Base-by-base conservation (phyloP, 1,284 basidiomycete species). In the Porogramme epimiltina region DNA sequence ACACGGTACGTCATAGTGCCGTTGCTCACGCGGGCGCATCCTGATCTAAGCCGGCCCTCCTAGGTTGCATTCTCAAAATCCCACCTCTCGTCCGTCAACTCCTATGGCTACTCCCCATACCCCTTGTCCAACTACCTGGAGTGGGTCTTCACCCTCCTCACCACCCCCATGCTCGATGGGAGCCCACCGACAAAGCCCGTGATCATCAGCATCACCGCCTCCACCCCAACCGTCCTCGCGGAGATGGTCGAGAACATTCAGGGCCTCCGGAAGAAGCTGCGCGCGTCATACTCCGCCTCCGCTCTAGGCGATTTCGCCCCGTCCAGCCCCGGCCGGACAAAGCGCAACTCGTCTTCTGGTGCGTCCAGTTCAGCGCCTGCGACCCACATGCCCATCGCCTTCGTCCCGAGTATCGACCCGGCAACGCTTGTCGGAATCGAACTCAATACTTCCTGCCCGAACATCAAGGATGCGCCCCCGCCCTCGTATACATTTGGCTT, bases 381-480 rank as follows among this genome's bases (percentile, higher is more conserved):
- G 1, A 18, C 39, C n/a, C 47, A 40, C 25, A 15, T 42, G 19
- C 26, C 54, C n/a, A 34, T 22, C 18, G 45, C 41, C 25, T 45
- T 47, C 26, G 37, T 47, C 9, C 42, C 54, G 18, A 28, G 42
- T 20, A 24, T 49, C 25, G 60, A 62, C 41, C 56, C 61, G 2
- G 55, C 64, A 2, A 59, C 57, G 4, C 64, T 64, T 31, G 43
- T 69, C 51, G 89, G 78, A 10, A 71, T 91, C 59, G 91, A 93
- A 67, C 74, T 91, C 62, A 93, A 93, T 66, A 84, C 87, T 0
- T 87, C 84, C 31, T 93, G 91, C 59, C 90, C 90, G 6, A 93
- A 93, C 65, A 87, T 93, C 56, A 71, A 73, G 39, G 71, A 73
- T 34, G 67, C 76, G 1, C 79, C 87, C 0, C 90, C 90, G 0